Evolutionary conservation across 192 early-diverging fungal genomes (phyloP), one percentile per base, ranked within the genome.

Genomic region (Funneliformis mosseae): DNA sequence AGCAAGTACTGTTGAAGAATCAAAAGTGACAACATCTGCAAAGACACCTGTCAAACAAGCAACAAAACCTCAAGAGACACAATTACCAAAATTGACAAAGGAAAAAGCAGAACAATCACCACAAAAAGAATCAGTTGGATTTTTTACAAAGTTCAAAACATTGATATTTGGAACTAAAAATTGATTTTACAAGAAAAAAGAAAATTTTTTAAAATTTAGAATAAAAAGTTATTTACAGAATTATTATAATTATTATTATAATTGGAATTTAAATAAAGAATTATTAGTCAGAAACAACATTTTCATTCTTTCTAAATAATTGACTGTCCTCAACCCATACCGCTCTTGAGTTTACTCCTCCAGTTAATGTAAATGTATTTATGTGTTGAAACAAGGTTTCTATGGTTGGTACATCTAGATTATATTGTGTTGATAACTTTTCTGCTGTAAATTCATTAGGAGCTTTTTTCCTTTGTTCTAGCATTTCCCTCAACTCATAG

Each of bases 381-480:
- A 43, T 70, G n/a, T 70, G 39, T 8, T 70, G 41, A 9, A 70
- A 70, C 12, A 70, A n/a, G 7, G 18, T 5, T 70, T 70, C n/a
- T 41, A 43, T 70, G 7, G 68, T 70, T 41, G 28, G 11, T 41
- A 12, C 16, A 43, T 70, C 68, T n/a, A 70, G 39, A n/a, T 70
- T 70, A 42, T 70, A 70, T n/a, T 25, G 68, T 23, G 41, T 41
- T 41, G 68, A 33, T 39, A 70, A 42, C 41, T 43, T 70, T 42
- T 70, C 68, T 9, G 39, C 21, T 41, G 68, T 70, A 33, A 33
- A 70, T 70, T 70, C 68, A 70, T 42, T 8, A 9, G 68, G 68
- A 41, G 12, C 41, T 41, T 18, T 41, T 18, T 41, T 70, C 39
- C 68, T 70, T 70, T 70, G 28, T n/a, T 70, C 39, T 18, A 70